phyloP scores from a whole-genome alignment of 2,329 filamentous ascomycete species.

The Pseudocercospora pini-densiflorae region DNA sequence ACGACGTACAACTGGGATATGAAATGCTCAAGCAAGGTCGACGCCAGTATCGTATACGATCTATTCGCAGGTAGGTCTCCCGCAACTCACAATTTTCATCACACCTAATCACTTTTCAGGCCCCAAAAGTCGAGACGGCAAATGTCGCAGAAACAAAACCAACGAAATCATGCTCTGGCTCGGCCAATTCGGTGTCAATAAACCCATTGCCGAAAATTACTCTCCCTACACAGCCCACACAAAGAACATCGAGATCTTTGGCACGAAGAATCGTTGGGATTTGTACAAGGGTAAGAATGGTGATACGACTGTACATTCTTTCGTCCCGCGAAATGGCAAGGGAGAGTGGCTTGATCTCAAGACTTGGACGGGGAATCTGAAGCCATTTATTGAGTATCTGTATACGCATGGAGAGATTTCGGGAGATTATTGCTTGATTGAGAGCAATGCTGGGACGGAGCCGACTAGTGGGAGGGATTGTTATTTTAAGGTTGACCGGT shows the following conservation, averaged over 20 bases:
- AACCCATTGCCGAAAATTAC: not conserved
- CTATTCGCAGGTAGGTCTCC: not conserved
- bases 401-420: not conserved
- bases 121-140: not conserved
- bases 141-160: not conserved
- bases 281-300: not conserved
- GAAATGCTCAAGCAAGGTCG: no score
- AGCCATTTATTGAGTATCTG: not conserved
- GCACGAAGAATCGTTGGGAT: not conserved
- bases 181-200: not conserved
- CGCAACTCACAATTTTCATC: not conserved
- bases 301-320: not conserved
- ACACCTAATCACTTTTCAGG: not conserved
- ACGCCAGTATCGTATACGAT: not conserved
- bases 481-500: not conserved
- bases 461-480: not conserved
- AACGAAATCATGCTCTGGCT: not conserved
- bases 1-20: no score
- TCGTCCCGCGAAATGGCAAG: not conserved
- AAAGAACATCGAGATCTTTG: not conserved
- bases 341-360: not conserved
- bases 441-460: not conserved
- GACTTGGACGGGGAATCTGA: not conserved
- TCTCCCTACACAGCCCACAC: not conserved
- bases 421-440: not conserved